Base-by-base conservation (phyloP, 495 filamentous ascomycete species). In the Penicillium psychrofluorescens region DNA sequence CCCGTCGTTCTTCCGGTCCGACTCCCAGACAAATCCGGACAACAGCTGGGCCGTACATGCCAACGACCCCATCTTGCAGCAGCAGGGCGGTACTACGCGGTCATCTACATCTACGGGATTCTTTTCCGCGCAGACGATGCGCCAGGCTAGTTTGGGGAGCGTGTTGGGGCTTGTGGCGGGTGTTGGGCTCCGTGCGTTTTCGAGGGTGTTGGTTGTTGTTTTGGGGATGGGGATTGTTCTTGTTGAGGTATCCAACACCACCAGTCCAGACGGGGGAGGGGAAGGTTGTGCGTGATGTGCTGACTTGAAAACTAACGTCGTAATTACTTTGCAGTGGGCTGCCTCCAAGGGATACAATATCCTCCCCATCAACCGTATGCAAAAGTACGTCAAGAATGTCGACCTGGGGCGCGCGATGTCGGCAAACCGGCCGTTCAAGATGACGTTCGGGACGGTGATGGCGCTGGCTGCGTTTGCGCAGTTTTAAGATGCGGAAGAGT, bases 391-490 rank as follows among this genome's bases (percentile, higher is more conserved):
- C 16, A 77, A 72, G 59, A 59, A 59, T 11, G 71, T 79, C 16
- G 68, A 85, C 55, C n/a, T 86, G 38, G 58, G 70, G 16, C 72
- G 71, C 1, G 74, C 79, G 4, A 61, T 92, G 44, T 76, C 78
- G 49, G 73, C 81, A 45, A 76, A 90, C 56, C 69, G 78, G 13
- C 82, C 83, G 0, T 88, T 94, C 56, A 92, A 90, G 71, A 53
- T 91, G 8, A 81, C 79, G 33, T 91, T 92, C 55, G 87, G 84
- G 8, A 50, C 70, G 6, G 85, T 84, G 28, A 91, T 92, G 73
- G 80, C 82, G 10, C 64, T 92, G 53, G 86, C 86, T 30, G 84
- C 83, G 1, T 87, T 92, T 67, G 78, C 67, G 44, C 62, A 66
- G 39, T 75, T 77, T 40, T 74, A 56, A 56, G 42, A 6, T 22